Conservation (phyloP, 495 filamentous ascomycete genomes). For the Neurospora africana region DNA sequence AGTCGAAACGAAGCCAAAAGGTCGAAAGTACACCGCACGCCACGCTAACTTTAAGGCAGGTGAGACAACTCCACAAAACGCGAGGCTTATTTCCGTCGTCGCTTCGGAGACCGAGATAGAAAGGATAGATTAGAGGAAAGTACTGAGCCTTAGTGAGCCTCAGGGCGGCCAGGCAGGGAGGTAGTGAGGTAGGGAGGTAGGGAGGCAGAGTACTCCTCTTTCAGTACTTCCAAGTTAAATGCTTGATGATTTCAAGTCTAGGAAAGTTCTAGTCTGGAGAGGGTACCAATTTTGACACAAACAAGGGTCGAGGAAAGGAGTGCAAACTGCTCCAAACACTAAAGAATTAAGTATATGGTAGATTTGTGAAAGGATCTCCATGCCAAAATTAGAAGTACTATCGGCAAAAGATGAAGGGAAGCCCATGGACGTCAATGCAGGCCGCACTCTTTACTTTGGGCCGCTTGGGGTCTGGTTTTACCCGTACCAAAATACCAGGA, state of each 20-base stretch:
- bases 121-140: neutral
- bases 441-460: neutral
- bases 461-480: neutral
- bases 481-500: neutral
- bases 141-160: neutral
- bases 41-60: neutral
- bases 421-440: neutral
- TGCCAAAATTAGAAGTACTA: too few species aligned
- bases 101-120: neutral
- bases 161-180: neutral
- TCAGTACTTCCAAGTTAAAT: too few species aligned
- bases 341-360: neutral
- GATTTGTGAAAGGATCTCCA: too few species aligned
- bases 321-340: neutral
- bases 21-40: neutral
- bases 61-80: neutral
- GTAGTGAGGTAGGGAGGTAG: neutral
- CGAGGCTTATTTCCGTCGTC: neutral
- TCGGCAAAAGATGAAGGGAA: neutral
- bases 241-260: too few species aligned
- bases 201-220: neutral
- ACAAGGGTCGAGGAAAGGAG: too few species aligned
- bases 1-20: neutral
- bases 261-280: too few species aligned
- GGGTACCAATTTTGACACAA: too few species aligned